phyloP scores from a whole-genome alignment of 2,329 filamentous ascomycete genomes.

The Tolypocladium cylindrosporum region DNA sequence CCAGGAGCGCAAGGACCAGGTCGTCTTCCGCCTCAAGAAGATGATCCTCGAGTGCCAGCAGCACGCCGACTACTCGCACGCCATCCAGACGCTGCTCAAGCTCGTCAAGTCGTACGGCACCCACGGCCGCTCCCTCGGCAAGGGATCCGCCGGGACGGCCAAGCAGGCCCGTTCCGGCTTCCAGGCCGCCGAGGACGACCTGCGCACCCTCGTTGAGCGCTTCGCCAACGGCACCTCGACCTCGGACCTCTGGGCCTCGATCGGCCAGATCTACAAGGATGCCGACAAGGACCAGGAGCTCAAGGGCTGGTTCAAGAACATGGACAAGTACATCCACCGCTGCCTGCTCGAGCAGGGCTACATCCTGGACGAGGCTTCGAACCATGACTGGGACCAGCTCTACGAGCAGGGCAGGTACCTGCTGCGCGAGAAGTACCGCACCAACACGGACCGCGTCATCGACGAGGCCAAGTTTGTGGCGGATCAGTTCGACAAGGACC shows the following conservation, averaged over 20 bases:
- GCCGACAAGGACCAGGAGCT: constrained; percentile 82
- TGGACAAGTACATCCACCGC: constrained; percentile 70
- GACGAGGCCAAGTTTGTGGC: constrained; percentile 87
- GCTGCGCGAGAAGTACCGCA: constrained; percentile 77
- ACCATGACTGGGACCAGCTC: constrained; percentile 70
- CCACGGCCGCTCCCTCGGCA: constrained; percentile 56
- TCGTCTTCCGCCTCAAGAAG: constrained; percentile 88
- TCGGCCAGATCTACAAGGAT: constrained; percentile 78
- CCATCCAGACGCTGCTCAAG: constrained; percentile 76
- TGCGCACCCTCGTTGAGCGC: constrained; percentile 76
- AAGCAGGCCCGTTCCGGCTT: constrained; percentile 64
- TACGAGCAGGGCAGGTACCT: constrained; percentile 81
- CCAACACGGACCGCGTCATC: constrained; percentile 74
- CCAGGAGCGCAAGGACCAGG: constrained; percentile 84
- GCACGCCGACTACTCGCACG: constrained; percentile 84
- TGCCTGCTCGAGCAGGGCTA: constrained; percentile 85
- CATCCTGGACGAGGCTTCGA: constrained; percentile 73
- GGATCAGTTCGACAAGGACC: constrained; percentile 81
- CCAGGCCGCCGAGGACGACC: constrained; percentile 63
- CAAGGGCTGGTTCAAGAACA: constrained; percentile 75
- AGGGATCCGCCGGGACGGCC: constrained; percentile 56
- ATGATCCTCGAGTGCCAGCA: constrained; percentile 96
- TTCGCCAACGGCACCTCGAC: constrained; percentile 92
- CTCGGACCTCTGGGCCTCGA: constrained; percentile 74
- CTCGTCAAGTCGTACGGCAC: constrained; percentile 78